A percentile compares a stretch with the other conserved stretches of the same genome.
Evolutionary conservation across 2,329 filamentous ascomycete species (phyloP).

Genomic region (Fusarium denticulatum): DNA sequence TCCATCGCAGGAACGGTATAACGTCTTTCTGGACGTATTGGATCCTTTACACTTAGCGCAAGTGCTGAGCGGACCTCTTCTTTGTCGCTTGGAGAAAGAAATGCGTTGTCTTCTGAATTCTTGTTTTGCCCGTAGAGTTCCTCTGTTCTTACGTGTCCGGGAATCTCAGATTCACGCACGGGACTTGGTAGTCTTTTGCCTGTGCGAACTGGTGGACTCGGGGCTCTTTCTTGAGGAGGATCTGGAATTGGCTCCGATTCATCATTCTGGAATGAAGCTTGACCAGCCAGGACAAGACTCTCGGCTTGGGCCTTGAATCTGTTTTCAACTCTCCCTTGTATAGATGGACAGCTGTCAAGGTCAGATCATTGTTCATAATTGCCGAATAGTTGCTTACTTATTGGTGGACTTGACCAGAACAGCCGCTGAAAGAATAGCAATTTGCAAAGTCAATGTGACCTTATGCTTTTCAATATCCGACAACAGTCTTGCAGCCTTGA

Average conservation of each 20-base stretch:
- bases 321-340: not conserved
- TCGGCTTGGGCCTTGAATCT: conserved; percentile 26
- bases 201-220: conserved; percentile 20
- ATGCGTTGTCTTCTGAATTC: not conserved
- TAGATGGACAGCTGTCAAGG: not conserved
- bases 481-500: conserved; percentile 2
- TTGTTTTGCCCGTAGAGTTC: not conserved
- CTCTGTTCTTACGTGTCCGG: conserved; percentile 6
- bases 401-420: conserved; percentile 11
- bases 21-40: too few relatives aligned
- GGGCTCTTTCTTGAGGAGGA: conserved; percentile 5
- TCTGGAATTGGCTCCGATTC: not conserved
- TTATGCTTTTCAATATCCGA: conserved; percentile 31
- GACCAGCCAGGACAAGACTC: conserved; percentile 23
- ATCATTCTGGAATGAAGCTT: conserved; percentile 20
- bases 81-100: not conserved
- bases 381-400: not conserved
- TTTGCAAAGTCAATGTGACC: conserved; percentile 17
- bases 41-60: not conserved
- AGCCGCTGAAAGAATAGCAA: conserved; percentile 14
- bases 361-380: not conserved
- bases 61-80: not conserved
- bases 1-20: too few relatives aligned
- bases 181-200: conserved; percentile 18
- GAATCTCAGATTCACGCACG: conserved; percentile 6